Evolutionary conservation across 495 filamentous ascomycete genomes (phyloP), one percentile per base, ranked within the genome.

Genomic region (Neurospora cerealis): DNA sequence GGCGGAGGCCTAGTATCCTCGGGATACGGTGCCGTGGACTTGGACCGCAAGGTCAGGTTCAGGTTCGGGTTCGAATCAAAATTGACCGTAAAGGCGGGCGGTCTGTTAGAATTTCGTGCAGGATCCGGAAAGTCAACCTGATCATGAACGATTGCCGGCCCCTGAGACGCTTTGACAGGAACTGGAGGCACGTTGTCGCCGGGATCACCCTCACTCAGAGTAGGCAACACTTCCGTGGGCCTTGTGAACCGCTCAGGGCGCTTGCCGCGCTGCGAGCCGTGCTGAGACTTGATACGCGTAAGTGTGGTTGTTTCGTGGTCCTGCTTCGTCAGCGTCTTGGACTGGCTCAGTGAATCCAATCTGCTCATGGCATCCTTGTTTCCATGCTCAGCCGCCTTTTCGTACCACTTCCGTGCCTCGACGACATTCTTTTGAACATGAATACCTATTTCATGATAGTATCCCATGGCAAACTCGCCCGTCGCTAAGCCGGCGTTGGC

Each of bases 361-460:
- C 96, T 87, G 70, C 86, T 88, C 32, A 87, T 86, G 10, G 96
- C 96, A 80, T 99, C 96, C 77, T 93, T 92, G 77, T 98, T 98
- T 44, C 95, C 96, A 80, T 94, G 93, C 54, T 92, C 91, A 21
- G 94, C 91, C 24, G 96, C 94, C 79, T 93, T 91, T 74, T 92
- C 88, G 79, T 99, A 99, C 96, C 96, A 99, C 73, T 84, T 89
- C 74, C 91, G 86, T 5, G 96, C 96, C 81, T 96, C 92, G 75
- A 90, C 89, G 48, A 97, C 84, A 79, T 98, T 91, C 37, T 91
- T 90, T 3, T 87, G 87, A 24, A 95, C 92, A 78, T 92, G 91
- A 78, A 98, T 93, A 73, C 96, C 96, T 75, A 99, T 95, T 81
- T 99, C 96, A 81, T 95, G 91, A 82, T 98, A 99, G 81, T 99